Evolutionary conservation across 148 eudicot species (phyloP), one percentile per base, ranked within the genome.

Genomic region (Rhododendron simsii): DNA sequence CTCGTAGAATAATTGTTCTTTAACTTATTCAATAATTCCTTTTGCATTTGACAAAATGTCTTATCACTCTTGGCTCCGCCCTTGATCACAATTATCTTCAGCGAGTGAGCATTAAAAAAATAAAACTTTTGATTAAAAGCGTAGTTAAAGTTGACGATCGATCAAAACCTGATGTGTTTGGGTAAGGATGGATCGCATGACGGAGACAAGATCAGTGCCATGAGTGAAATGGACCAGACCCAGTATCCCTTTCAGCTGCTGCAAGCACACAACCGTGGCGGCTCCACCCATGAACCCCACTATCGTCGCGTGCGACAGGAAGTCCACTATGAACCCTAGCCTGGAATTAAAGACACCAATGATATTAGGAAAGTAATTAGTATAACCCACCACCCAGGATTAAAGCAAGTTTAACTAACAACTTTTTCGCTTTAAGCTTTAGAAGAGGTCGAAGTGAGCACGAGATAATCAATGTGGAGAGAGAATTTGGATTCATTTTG

Each of bases 211-310:
- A 84, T 93, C 94, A 44, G 93, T 89, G 47, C 45, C 78, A 78
- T 89, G 95, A 81, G 94, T 88, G 79, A 90, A 90, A 78, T 94
- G 96, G 18, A 78, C 83, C 1, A 93, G 90, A 20, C 92, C 94
- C 15, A 94, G 89, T 37, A 94, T 84, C 16, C 94, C 91, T 84
- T 94, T 94, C 8, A 94, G 86, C 79, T 93, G 96, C 63, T 94
- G 95, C 80, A 94, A 84, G 77, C 94, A 91, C 45, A 94, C 93
- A 20, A 90, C 92, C 4, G 91, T 91, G 78, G 97, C 97, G 47
- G 93, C 95, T 73, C 97, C 97, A 69, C 91, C 93, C 96, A 94
- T 94, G 81, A 94, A 92, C 9, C 96, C 96, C 37, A 94, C 89
- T 81, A 94, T 91, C 5, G 96, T 91, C 71, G 96, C 94, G 84